Conservation (phyloP, 1,284 basidiomycete species). For the Salmacisia buchloeana region DNA sequence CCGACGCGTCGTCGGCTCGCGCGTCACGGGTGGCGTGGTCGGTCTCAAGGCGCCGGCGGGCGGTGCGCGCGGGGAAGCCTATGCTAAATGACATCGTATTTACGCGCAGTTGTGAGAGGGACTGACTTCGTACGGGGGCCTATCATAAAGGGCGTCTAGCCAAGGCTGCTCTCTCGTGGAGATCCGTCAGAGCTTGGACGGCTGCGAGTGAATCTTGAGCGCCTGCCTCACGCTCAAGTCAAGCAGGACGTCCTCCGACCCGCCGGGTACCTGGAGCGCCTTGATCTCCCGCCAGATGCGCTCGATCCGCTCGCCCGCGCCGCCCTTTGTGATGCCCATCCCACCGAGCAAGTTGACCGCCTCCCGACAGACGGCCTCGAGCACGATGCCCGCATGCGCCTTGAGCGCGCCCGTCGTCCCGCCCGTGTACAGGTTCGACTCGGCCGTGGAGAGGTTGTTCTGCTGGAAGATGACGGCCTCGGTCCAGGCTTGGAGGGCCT, state of each 20-base stretch:
- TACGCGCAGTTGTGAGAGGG: too few relatives aligned
- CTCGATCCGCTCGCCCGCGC: constrained; percentile 38
- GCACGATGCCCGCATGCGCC: constrained; percentile 39
- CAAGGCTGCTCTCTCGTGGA: too few relatives aligned
- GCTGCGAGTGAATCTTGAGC: constrained; percentile 30
- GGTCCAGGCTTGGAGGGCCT: constrained; percentile 37
- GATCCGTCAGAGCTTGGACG: constrained; percentile 4
- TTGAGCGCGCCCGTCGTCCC: constrained; percentile 37
- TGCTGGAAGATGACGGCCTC: constrained; percentile 35
- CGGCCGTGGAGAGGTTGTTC: constrained; percentile 21
- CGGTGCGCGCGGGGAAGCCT: too few relatives aligned
- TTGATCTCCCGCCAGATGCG: constrained; percentile 37
- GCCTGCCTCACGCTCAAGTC: constrained; percentile 38
- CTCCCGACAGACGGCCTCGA: constrained; percentile 32
- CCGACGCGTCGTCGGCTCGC: constrained; percentile 19
- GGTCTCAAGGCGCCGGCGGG: background rate
- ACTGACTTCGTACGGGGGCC: too few relatives aligned
- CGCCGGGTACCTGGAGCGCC: constrained; percentile 31
- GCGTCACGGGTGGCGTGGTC: constrained; percentile 13
- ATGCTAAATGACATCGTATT: too few relatives aligned
- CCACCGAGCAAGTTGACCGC: constrained; percentile 34
- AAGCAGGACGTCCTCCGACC: constrained; percentile 35
- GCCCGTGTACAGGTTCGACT: constrained; percentile 32
- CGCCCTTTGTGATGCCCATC: constrained; percentile 36
- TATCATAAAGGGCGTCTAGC: too few relatives aligned